These are phyloP conservation scores for Acanthochlamys bracteata DNA, from an alignment of 106 monocot species.

Conservation along the genomic window DNA sequence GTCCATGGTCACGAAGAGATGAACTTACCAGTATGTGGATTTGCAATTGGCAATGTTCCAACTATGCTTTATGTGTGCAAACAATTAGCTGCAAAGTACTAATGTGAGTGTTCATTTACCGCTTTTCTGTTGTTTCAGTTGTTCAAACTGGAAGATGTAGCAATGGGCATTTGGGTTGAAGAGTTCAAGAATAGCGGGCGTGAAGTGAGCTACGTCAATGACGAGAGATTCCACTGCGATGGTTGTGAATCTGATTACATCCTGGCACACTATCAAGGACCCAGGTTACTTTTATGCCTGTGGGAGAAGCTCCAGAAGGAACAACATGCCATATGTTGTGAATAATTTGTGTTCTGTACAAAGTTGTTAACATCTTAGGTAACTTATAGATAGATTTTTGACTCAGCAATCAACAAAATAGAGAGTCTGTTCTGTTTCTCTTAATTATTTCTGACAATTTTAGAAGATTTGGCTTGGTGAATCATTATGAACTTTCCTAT, in stretches of 20 bases:
- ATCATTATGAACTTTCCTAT: too few species aligned
- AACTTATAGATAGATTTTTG: too few species aligned
- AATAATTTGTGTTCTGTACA: constrained; percentile 38
- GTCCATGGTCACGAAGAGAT: constrained; percentile 61
- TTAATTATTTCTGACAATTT: too few species aligned
- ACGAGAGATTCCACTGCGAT: constrained; percentile 51
- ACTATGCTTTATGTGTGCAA: neutral
- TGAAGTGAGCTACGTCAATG: constrained; percentile 49
- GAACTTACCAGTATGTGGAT: constrained; percentile 54
- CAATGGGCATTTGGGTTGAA: constrained; percentile 91
- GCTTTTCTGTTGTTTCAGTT: constrained; percentile 25
- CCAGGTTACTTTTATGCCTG: constrained; percentile 71
- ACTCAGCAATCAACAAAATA: too few species aligned
- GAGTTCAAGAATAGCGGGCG: constrained; percentile 51
- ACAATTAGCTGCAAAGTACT: neutral
- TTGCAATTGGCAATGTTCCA: neutral
- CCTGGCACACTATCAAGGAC: constrained; percentile 82
- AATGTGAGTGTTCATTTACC: neutral
- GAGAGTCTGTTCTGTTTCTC: too few species aligned
- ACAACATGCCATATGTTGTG: constrained; percentile 56
- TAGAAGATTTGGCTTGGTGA: too few species aligned
- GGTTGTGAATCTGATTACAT: constrained; percentile 65
- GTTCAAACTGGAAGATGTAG: constrained; percentile 96
- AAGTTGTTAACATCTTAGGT: too few species aligned
- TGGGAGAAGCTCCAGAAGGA: constrained; percentile 66